Percentiles rank a stretch among this genome's conserved stretches.
These are phyloP conservation scores for Trifolium pratense DNA, from an alignment of 306 rosid genomes.

Conservation along the genomic window DNA sequence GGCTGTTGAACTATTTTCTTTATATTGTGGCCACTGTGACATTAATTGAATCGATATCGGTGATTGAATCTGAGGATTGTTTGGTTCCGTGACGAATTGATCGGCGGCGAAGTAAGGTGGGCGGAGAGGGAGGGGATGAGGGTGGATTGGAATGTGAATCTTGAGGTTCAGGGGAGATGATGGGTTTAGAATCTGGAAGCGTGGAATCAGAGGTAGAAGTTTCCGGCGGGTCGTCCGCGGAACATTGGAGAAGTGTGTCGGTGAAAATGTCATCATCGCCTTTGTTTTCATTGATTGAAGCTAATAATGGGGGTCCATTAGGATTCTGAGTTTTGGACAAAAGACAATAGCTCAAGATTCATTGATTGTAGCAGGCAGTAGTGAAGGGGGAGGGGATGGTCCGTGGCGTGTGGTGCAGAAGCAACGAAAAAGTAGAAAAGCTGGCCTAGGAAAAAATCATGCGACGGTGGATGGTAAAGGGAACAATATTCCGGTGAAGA, in stretches of 20 bases:
- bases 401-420: too few species aligned
- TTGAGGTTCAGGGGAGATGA: not conserved
- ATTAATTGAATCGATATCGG: constrained; percentile 21
- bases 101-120: constrained; percentile 55
- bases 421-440: too few species aligned
- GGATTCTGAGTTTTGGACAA: too few species aligned
- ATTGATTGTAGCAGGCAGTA: too few species aligned
- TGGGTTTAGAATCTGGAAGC: constrained; percentile 12
- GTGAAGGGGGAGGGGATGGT: too few species aligned
- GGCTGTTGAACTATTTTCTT: too few species aligned
- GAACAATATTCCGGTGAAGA: too few species aligned
- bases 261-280: constrained; percentile 51
- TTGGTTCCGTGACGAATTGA: constrained; percentile 2
- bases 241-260: constrained; percentile 49
- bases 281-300: constrained; percentile 37
- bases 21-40: too few species aligned
- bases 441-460: too few species aligned
- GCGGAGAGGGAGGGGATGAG: constrained; percentile 36
- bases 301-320: constrained; percentile 63
- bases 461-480: too few species aligned
- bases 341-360: too few species aligned
- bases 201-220: constrained; percentile 49
- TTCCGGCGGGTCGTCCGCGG: constrained; percentile 41
- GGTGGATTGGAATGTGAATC: constrained; percentile 11
- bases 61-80: constrained; percentile 29